Percentiles rank a stretch among this genome's conserved stretches.
Conservation (phyloP, 352 stramenopile genomes). For the Pythium oligandrum region DNA sequence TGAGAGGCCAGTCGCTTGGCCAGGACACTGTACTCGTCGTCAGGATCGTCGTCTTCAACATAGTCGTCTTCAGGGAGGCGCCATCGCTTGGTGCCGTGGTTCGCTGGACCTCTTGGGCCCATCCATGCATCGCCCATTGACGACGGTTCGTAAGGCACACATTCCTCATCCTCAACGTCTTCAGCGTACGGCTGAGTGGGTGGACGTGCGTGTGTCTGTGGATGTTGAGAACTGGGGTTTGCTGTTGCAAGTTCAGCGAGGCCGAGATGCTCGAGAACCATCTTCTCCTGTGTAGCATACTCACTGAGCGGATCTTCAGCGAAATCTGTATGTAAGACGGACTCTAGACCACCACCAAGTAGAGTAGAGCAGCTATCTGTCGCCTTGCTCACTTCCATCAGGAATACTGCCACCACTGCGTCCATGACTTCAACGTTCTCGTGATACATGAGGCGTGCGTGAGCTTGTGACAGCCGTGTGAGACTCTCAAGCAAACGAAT, state of each 20-base stretch:
- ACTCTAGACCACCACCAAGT: constrained; percentile 49
- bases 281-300: constrained; percentile 64
- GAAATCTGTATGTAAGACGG: constrained; percentile 68
- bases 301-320: constrained; percentile 47
- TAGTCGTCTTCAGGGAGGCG: neutral
- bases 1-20: constrained; percentile 9
- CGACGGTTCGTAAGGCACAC: constrained; percentile 1
- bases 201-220: too few relatives aligned
- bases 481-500: constrained; percentile 94
- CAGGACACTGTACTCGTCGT: constrained; percentile 15
- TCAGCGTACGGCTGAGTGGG: neutral
- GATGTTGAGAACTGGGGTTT: neutral
- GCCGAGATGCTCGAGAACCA: constrained; percentile 66
- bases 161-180: constrained; percentile 7
- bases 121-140: neutral
- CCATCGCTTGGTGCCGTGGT: too few relatives aligned
- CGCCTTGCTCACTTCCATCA: constrained; percentile 76
- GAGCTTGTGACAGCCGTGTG: constrained; percentile 89
- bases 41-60: constrained; percentile 5
- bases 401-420: constrained; percentile 69
- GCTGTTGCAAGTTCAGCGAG: constrained; percentile 49
- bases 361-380: constrained; percentile 55
- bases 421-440: constrained; percentile 65
- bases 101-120: neutral
- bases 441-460: constrained; percentile 85